phyloP scores from a whole-genome alignment of 345 rosid species.

The Diplotaxis tenuifolia region DNA sequence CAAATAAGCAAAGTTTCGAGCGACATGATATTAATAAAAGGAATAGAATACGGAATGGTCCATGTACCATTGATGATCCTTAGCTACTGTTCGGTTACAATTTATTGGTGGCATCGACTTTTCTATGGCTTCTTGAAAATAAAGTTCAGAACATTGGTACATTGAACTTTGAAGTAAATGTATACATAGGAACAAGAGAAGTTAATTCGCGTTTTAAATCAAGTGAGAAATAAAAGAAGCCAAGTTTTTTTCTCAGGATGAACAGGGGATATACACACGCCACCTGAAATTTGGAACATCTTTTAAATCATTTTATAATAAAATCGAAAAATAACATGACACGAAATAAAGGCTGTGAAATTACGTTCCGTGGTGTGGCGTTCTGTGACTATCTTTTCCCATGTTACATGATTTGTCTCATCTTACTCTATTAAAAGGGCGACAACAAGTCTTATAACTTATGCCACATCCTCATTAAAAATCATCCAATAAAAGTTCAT shows the following conservation, averaged over 20 bases:
- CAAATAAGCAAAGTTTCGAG: conserved; percentile 8
- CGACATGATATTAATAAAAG: conserved; percentile 20
- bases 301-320: neutral
- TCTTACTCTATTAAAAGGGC: too few relatives aligned
- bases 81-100: conserved; percentile 20
- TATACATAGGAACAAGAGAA: neutral
- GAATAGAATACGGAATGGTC: conserved; percentile 17
- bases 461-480: too few relatives aligned
- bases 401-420: conserved; percentile 40
- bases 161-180: neutral
- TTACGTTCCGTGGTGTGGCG: conserved; percentile 23
- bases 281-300: conserved; percentile 24
- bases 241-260: neutral
- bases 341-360: conserved; percentile 7
- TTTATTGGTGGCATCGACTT: conserved; percentile 23
- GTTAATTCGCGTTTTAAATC: neutral
- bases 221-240: neutral
- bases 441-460: too few relatives aligned
- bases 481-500: too few relatives aligned
- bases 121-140: neutral
- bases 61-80: conserved; percentile 21
- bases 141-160: neutral
- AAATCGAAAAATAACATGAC: conserved; percentile 6
- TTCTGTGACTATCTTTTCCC: conserved; percentile 30
- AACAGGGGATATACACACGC: conserved; percentile 4